A percentile compares a stretch with the other conserved stretches of the same genome.
Evolutionary conservation across 164 flowering plant genomes (phyloP).

Genomic region (Tinospora cordifolia): DNA sequence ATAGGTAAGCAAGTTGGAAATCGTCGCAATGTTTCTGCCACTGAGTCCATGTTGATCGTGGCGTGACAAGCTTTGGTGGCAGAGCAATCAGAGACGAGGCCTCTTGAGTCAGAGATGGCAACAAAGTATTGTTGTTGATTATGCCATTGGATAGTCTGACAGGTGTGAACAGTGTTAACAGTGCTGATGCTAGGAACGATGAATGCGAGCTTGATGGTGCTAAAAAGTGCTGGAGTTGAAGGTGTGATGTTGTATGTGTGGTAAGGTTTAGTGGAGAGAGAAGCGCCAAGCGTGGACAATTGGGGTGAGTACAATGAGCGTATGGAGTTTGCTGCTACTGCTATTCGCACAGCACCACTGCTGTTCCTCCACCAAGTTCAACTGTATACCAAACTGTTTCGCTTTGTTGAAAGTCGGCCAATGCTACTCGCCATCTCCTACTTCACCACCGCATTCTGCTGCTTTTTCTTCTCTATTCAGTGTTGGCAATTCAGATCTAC

Average conservation of each 20-base stretch:
- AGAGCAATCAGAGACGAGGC: slow-evolving; percentile 10
- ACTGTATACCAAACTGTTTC: too few species aligned
- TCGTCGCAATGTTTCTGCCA: slow-evolving; percentile 48
- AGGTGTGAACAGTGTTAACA: slow-evolving; percentile 50
- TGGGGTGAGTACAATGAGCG: slow-evolving; percentile 90
- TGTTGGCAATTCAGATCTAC: too few species aligned
- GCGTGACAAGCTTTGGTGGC: slow-evolving; percentile 61
- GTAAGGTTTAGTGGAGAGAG: slow-evolving; percentile 98
- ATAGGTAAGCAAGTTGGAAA: slow-evolving; percentile 24
- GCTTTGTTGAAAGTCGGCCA: too few species aligned
- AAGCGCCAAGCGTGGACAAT: slow-evolving; percentile 61
- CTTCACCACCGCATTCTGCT: too few species aligned
- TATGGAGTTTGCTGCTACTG: too few species aligned
- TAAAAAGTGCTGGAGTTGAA: slow-evolving; percentile 92
- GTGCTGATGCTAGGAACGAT: slow-evolving; percentile 83
- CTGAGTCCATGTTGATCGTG: slow-evolving; percentile 45
- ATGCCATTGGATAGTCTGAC: slow-evolving; percentile 94
- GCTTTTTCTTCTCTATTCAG: too few species aligned
- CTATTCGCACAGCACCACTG: too few species aligned
- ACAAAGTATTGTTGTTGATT: slow-evolving; percentile 54
- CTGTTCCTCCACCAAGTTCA: too few species aligned
- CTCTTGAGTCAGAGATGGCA: slow-evolving; percentile 13
- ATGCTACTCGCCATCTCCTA: too few species aligned
- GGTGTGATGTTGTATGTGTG: slow-evolving; percentile 97
- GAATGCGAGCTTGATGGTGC: slow-evolving; percentile 75